Evolutionary conservation across 257 asterid species (phyloP), one percentile per base, ranked within the genome.

Genomic region (Solanum pimpinellifolium): DNA sequence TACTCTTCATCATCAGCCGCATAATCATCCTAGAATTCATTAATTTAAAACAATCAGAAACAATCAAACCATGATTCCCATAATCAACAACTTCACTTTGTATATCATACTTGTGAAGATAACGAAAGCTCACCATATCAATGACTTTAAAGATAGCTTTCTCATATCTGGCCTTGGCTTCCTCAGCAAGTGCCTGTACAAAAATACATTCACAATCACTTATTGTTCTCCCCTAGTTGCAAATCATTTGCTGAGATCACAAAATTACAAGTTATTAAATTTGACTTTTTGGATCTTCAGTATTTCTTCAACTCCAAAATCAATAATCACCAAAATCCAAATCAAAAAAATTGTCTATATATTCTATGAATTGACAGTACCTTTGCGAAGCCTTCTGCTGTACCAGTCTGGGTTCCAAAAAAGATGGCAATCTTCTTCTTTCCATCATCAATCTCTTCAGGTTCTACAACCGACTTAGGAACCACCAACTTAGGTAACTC

Each of bases 341-440:
- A 81, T 10, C 2, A 81, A 49, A 47, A 47, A 10, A 49, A 9
- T 16, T 27, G 16, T 47, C 29, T 74, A 16, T 18, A 3, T 29
- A 81, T 81, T 80, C 68, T 5, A 29, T 10, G 44, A 80, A 44
- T 80, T 80, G 25, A 78, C 27, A 27, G 46, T 44, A 95, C 99
- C 99, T 97, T 97, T 21, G 99, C 99, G 88, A 96, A 97, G 86
- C 99, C 98, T 89, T 97, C 99, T 56, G 99, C 99, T 23, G 99
- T 97, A 76, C 99, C 99, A 68, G 99, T 97, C 91, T 97, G 99
- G 7, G 99, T 97, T 11, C 99, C 99, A 29, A 89, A 97, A 90
- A 97, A 94, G 88, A 97, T 91, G 89, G 99, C 89, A 83, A 97
- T 96, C 81, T 90, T 97, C 92, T 91, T 92, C 90, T 85, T 93